Conservation (phyloP, 176 grass and related monocot species). For the Oryza brachyantha region DNA sequence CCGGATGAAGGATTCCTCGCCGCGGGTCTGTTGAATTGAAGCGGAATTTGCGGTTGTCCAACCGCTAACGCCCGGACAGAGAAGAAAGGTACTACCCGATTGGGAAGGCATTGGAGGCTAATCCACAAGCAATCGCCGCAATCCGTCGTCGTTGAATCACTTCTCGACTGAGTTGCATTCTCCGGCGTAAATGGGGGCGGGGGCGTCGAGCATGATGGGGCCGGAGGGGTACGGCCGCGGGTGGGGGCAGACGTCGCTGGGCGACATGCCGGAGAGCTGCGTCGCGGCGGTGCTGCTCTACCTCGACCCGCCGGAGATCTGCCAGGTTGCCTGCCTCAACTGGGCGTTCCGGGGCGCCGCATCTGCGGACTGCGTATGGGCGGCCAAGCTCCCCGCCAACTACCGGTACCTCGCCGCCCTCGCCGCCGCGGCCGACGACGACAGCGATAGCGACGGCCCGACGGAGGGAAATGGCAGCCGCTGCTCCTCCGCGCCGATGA, state of each 20-base stretch:
- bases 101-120: neutral
- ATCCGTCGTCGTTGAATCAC: neutral
- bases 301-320: conserved; percentile 84
- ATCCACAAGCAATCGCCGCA: neutral
- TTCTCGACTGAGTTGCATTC: neutral
- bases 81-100: neutral
- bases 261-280: conserved; percentile 88
- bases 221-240: conserved; percentile 41
- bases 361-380: conserved; percentile 72
- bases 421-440: conserved; percentile 45
- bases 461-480: conserved; percentile 2
- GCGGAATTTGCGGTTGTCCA: neutral
- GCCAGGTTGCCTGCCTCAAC: conserved; percentile 61
- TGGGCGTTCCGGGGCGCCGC: conserved; percentile 63
- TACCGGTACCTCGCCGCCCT: conserved; percentile 56
- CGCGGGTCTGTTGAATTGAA: conserved; percentile 15
- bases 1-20: neutral
- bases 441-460: conserved; percentile 3
- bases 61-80: neutral
- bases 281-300: conserved; percentile 67
- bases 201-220: conserved; percentile 47
- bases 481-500: conserved; percentile 20
- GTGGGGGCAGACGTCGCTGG: conserved; percentile 48
- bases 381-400: conserved; percentile 63
- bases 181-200: conserved; percentile 47